These are phyloP conservation scores for Protostelium mycophagum DNA, from an alignment of 78 protist species.

Conservation along the genomic window DNA sequence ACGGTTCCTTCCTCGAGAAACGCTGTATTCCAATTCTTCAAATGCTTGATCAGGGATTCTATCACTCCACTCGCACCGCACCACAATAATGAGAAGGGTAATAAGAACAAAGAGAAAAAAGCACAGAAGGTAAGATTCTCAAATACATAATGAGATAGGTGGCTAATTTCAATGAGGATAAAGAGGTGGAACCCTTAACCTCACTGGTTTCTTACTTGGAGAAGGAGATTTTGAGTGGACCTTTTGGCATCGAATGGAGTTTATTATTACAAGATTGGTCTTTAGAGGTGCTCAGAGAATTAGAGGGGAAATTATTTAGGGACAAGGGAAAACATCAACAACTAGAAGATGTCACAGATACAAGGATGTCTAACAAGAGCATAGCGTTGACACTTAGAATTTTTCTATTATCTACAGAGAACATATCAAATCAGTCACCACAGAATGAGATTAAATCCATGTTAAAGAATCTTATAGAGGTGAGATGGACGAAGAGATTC, in stretches of 20 bases:
- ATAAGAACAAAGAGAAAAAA: neutral
- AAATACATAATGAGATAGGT: no score
- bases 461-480: no score
- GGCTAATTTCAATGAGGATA: neutral
- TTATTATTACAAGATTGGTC: neutral
- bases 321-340: neutral
- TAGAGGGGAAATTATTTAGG: neutral
- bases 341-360: neutral
- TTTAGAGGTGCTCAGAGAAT: neutral
- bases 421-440: neutral
- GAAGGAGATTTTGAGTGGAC: neutral
- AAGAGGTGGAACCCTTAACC: neutral
- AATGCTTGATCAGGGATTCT: no score
- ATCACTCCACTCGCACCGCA: neutral
- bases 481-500: no score
- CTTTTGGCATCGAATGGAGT: neutral
- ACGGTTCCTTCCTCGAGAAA: neutral
- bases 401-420: neutral
- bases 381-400: neutral
- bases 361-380: neutral
- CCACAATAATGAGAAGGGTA: neutral
- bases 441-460: no score
- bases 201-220: neutral
- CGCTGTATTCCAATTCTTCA: neutral
- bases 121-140: no score